Percentiles rank a stretch among this genome's conserved stretches.
These are phyloP conservation scores for Funneliformis geosporum DNA, from an alignment of 192 early-diverging fungal species.

Conservation along the genomic window DNA sequence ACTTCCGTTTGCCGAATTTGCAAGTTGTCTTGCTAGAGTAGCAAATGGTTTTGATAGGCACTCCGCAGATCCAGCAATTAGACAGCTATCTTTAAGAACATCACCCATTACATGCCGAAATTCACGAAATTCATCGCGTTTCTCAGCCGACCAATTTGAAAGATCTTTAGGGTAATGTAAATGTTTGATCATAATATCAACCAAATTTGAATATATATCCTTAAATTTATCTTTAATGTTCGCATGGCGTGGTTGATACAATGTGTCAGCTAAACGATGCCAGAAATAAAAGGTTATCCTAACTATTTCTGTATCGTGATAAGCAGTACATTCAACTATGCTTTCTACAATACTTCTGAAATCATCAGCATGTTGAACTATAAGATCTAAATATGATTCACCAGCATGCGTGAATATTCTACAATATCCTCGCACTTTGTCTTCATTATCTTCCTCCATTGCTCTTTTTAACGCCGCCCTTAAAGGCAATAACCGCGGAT, in stretches of 20 bases:
- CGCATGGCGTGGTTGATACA: constrained; percentile 50
- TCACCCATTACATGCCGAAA: constrained; percentile 97
- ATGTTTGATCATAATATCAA: constrained; percentile 85
- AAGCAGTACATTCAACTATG: constrained; percentile 79
- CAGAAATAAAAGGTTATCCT: constrained; percentile 92
- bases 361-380: constrained; percentile 65
- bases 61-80: constrained; percentile 73
- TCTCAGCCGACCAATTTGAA: constrained; percentile 72
- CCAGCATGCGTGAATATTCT: constrained; percentile 90
- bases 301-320: constrained; percentile 81
- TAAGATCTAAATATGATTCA: constrained; percentile 78
- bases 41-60: constrained; percentile 63
- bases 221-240: constrained; percentile 58
- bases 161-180: constrained; percentile 82
- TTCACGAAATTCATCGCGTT: constrained; percentile 96
- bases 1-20: constrained; percentile 43
- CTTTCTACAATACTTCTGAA: constrained; percentile 79
- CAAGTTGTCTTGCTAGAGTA: constrained; percentile 34
- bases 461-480: constrained; percentile 45
- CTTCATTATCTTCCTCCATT: constrained; percentile 71
- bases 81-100: constrained; percentile 92
- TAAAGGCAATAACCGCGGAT: constrained; percentile 57
- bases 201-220: constrained; percentile 64
- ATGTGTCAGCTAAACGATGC: constrained; percentile 72
- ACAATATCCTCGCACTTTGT: constrained; percentile 78